Base-by-base conservation (phyloP, 768 basidiomycete species). In the Pleurotus tuoliensis region DNA sequence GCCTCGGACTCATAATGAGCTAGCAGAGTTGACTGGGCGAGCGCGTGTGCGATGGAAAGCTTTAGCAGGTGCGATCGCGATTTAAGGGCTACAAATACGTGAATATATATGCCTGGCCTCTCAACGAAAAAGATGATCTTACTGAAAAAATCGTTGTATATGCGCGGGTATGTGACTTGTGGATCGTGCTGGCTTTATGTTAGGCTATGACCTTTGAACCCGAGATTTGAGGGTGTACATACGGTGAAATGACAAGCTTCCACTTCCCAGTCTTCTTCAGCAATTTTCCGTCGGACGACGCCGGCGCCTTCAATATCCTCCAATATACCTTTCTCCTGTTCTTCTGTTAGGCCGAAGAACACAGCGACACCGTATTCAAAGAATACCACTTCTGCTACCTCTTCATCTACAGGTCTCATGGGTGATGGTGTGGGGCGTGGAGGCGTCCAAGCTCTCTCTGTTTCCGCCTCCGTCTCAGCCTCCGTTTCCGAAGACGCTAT, bases 131-230 rank as follows among this genome's bases (percentile, higher is more conserved):
- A 11, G 50, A 27, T 7, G 39, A 77, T 88, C 62, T 34, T 65
- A 94, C 94, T 94, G 73, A 95, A 96, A 73, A 95, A 92, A 69
- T 96, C 94, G 59, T 98, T 96, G 73, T 92, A 97, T 61, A 98
- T 94, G 46, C 94, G 82, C 13, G 94, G 95, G 63, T 88, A 93
- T 0, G 83, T 78, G 8, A 94, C 92, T 54, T 84, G 72, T 3
- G 88, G 81, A 64, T 98, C 94, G 65, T 94, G 90, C 91, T 91
- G 58, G 1, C 58, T 27, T 16, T 53, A 58, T 49, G 55, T n/a
- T 56, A 43, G 20, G 54, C 34, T 54, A 51, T 44, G 56, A 18
- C 50, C 34, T 25, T 38, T 47, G 27, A 22, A n/a, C n/a, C 13
- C 37, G 15, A 43, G 47, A 55, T 16, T 46, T 63, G 20, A 52